Evolutionary conservation across 2,329 filamentous ascomycete genomes (phyloP).

Genomic region (Aspergillus bombycis): DNA sequence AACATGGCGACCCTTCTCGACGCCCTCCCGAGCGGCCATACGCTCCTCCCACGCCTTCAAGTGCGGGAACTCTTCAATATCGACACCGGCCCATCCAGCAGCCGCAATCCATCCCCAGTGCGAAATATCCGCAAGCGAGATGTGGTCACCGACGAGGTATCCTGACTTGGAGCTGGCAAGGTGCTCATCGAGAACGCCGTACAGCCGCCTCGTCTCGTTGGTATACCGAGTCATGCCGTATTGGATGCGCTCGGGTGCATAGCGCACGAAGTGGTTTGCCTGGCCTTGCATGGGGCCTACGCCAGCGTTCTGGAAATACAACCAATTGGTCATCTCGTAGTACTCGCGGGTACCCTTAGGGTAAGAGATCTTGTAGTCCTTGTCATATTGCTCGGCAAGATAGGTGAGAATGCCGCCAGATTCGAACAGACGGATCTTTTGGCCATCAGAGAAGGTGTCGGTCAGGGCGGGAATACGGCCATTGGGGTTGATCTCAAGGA

Average conservation of each 20-base stretch:
- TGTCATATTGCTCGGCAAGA: slow-evolving; percentile 78
- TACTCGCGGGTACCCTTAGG: slow-evolving; percentile 72
- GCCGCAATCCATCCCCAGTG: slow-evolving; percentile 76
- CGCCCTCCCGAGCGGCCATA: slow-evolving; percentile 68
- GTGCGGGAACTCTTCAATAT: slow-evolving; percentile 74
- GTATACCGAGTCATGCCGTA: slow-evolving; percentile 82
- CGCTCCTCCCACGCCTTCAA: slow-evolving; percentile 77
- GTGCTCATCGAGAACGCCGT: slow-evolving; percentile 74
- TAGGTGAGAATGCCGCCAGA: slow-evolving; percentile 84
- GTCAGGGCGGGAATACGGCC: slow-evolving; percentile 87
- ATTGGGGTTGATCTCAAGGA: slow-evolving; percentile 89
- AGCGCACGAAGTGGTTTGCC: slow-evolving; percentile 80
- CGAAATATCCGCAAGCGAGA: slow-evolving; percentile 70
- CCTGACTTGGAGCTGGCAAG: slow-evolving; percentile 56
- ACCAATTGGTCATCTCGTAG: slow-evolving; percentile 80
- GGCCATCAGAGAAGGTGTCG: slow-evolving; percentile 74
- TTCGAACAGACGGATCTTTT: slow-evolving; percentile 77
- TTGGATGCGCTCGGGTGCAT: slow-evolving; percentile 78
- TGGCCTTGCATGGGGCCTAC: slow-evolving; percentile 84
- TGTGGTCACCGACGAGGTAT: slow-evolving; percentile 55
- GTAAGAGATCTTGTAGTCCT: slow-evolving; percentile 80
- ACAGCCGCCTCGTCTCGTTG: slow-evolving; percentile 83
- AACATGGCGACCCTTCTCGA: slow-evolving; percentile 76
- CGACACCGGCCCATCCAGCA: slow-evolving; percentile 63
- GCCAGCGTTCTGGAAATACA: slow-evolving; percentile 77